Percentiles rank a stretch among this genome's conserved stretches.
These are phyloP conservation scores for Boletus speciosus DNA, from an alignment of 768 basidiomycete genomes.

Conservation along the genomic window DNA sequence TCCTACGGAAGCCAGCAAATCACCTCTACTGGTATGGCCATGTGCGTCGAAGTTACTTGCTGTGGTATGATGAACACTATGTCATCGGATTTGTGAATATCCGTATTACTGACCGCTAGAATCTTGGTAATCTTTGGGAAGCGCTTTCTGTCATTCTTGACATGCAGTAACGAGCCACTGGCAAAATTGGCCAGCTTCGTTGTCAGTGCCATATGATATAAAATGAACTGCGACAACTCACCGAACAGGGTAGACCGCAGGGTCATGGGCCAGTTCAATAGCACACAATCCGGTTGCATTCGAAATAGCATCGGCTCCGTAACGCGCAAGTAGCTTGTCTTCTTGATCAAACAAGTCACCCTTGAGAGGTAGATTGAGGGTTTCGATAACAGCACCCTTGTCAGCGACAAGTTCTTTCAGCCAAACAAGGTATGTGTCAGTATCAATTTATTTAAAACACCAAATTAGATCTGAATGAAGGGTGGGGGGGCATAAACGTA, in stretches of 20 bases:
- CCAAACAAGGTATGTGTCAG: not conserved
- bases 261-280: not conserved
- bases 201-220: not conserved
- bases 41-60: not conserved
- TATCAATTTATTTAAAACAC: not conserved
- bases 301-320: not conserved
- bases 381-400: not conserved
- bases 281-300: not conserved
- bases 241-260: not conserved
- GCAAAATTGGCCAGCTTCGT: not conserved
- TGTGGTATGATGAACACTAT: not conserved
- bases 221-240: not conserved
- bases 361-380: not conserved
- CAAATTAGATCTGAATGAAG: not conserved
- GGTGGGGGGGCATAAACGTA: not conserved
- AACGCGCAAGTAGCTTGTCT: not conserved
- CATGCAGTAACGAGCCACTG: not conserved
- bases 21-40: not conserved
- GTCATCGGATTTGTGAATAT: not conserved
- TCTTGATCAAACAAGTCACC: not conserved
- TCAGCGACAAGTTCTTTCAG: not conserved
- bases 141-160: not conserved
- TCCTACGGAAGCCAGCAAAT: not conserved
- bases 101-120: not conserved
- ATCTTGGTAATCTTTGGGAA: not conserved